Evolutionary conservation across 129 eudicot genomes (phyloP).

Genomic region (Solidago caesia): DNA sequence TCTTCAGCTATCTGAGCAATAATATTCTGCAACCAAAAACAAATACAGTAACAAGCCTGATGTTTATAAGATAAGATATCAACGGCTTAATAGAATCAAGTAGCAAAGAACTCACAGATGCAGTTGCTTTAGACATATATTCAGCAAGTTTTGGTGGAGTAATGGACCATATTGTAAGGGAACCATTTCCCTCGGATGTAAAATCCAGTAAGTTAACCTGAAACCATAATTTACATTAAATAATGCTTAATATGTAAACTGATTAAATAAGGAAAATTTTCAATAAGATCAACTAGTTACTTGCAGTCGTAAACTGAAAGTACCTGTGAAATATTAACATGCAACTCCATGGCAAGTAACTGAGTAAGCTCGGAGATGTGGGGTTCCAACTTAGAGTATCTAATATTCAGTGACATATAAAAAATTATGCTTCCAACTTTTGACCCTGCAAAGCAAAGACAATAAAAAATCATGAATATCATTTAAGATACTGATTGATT

Average conservation of each 20-base stretch:
- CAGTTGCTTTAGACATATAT: constrained; percentile 59
- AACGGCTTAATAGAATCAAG: not conserved
- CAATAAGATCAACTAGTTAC: not conserved
- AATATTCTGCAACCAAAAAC: constrained; percentile 50
- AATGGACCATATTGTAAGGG: constrained; percentile 76
- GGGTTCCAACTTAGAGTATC: constrained; percentile 56
- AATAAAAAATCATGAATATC: not conserved
- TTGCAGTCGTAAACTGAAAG: constrained; percentile 16
- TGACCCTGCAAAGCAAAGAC: constrained; percentile 45
- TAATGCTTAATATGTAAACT: not conserved
- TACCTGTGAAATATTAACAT: constrained; percentile 73
- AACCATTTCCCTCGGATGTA: constrained; percentile 56
- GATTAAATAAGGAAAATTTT: not conserved
- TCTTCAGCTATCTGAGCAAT: constrained; percentile 63
- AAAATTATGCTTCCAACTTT: constrained; percentile 65
- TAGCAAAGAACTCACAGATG: constrained; percentile 43
- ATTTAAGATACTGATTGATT: not conserved
- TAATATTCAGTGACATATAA: constrained; percentile 52
- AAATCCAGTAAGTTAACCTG: constrained; percentile 66
- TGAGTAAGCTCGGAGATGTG: constrained; percentile 55
- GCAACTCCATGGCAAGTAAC: constrained; percentile 59
- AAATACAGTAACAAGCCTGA: not conserved
- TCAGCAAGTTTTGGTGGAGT: constrained; percentile 59
- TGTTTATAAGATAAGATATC: not conserved
- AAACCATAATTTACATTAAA: constrained; percentile 12